Percentiles rank a stretch among this genome's conserved stretches.
These are phyloP conservation scores for Arachis stenosperma DNA, from an alignment of 306 rosid genomes.

Conservation along the genomic window DNA sequence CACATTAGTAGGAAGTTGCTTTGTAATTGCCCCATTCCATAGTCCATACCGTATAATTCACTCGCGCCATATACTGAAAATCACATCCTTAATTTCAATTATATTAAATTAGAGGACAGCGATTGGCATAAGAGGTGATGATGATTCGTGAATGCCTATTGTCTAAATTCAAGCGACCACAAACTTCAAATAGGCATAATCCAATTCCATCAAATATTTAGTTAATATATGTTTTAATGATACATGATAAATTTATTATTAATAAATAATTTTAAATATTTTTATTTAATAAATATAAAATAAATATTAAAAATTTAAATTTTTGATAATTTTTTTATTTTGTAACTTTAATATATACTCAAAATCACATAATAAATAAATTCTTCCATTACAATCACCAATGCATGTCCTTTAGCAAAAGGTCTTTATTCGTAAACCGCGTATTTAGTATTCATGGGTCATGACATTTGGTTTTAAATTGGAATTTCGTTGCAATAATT, in stretches of 20 bases:
- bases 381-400: no score
- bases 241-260: no score
- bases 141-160: not conserved
- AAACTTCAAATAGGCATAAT: not conserved
- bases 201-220: not conserved
- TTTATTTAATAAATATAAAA: no score
- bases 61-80: not conserved
- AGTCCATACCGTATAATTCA: not conserved
- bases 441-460: not conserved
- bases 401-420: slow-evolving; percentile 7
- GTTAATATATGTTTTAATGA: no score
- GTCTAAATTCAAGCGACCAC: slow-evolving; percentile 28
- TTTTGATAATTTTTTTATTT: no score
- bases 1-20: slow-evolving; percentile 22
- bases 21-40: not conserved
- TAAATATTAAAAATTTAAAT: no score
- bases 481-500: not conserved
- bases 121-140: not conserved
- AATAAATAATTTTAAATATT: no score
- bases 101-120: not conserved
- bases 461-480: no score
- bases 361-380: no score
- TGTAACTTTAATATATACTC: no score
- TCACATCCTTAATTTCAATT: not conserved
- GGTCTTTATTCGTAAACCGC: slow-evolving; percentile 19